Evolutionary conservation across 192 early-diverging fungal species (phyloP).

Genomic region (Physocladia obscura): DNA sequence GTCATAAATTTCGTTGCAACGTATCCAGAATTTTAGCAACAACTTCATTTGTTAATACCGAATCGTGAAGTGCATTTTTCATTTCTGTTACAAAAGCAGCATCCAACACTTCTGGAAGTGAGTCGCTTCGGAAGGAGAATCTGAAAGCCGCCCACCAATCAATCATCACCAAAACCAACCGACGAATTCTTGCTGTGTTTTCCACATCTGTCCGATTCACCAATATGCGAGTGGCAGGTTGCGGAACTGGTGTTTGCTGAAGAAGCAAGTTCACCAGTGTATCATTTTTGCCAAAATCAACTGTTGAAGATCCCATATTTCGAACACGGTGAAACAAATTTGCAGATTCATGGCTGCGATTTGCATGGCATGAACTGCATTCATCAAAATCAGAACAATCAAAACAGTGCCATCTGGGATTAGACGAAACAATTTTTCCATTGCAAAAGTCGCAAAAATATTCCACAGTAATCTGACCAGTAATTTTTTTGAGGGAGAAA

Average conservation of each 20-base stretch:
- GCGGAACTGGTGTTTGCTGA: neutral
- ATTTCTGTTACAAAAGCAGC: neutral
- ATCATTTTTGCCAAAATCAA: neutral
- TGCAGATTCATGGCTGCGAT: neutral
- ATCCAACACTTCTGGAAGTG: slow-evolving; percentile 14
- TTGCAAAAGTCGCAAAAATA: slow-evolving; percentile 6
- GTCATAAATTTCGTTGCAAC: neutral
- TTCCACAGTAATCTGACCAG: neutral
- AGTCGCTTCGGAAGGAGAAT: neutral
- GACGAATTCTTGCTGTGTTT: neutral
- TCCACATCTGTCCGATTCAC: neutral
- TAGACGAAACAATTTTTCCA: neutral
- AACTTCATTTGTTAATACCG: neutral
- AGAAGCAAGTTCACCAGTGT: neutral
- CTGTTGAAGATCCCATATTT: neutral
- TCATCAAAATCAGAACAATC: slow-evolving; percentile 19
- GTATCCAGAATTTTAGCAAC: slow-evolving; percentile 6
- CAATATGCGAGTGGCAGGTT: neutral
- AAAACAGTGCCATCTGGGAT: neutral
- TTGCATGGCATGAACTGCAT: neutral
- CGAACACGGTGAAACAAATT: slow-evolving; percentile 9
- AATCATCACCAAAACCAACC: neutral
- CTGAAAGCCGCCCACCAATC: neutral
- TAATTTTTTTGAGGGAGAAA: too few relatives aligned
- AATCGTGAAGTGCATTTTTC: neutral